Evolutionary conservation across 495 filamentous ascomycete genomes (phyloP).

Genomic region (Lasiosphaeriaceae sp.): DNA sequence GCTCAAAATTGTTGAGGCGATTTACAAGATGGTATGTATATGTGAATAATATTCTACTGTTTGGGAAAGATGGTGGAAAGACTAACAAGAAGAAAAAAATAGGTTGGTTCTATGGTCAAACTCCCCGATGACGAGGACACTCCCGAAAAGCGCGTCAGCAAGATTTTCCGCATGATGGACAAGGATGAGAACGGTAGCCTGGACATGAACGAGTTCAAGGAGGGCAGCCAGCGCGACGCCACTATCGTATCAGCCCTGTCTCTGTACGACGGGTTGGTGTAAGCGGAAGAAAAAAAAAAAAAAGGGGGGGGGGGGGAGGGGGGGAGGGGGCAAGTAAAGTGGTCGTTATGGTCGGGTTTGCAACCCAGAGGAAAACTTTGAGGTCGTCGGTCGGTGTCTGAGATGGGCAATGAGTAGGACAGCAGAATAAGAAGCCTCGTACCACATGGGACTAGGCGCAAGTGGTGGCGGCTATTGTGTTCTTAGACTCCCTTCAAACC

Average conservation of each 20-base stretch:
- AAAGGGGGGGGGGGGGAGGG: no score
- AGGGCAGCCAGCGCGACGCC: constrained; percentile 96
- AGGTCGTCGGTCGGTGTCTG: no score
- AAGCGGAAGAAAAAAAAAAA: constrained; percentile 14
- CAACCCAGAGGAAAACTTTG: no score
- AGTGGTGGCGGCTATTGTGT: no score
- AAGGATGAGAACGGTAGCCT: constrained; percentile 96
- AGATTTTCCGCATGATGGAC: constrained; percentile 99
- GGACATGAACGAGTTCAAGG: constrained; percentile 96
- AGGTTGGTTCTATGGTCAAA: constrained; percentile 99
- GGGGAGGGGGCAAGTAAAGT: no score
- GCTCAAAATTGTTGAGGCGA: constrained; percentile 96
- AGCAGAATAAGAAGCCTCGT: no score
- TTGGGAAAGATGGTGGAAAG: not conserved
- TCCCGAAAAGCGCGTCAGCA: constrained; percentile 93
- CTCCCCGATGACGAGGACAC: constrained; percentile 98
- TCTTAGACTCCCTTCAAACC: no score
- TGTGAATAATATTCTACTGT: constrained; percentile 3
- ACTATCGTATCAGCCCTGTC: constrained; percentile 98
- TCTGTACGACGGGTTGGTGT: constrained; percentile 93
- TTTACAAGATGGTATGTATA: constrained; percentile 92
- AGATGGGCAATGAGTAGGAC: no score
- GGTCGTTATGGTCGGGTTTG: no score
- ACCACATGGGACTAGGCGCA: no score
- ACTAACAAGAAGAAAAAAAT: not conserved